Percentiles rank a stretch among this genome's conserved stretches.
phyloP scores from a whole-genome alignment of 768 basidiomycete species.

The Pleurotus tuoliensis region DNA sequence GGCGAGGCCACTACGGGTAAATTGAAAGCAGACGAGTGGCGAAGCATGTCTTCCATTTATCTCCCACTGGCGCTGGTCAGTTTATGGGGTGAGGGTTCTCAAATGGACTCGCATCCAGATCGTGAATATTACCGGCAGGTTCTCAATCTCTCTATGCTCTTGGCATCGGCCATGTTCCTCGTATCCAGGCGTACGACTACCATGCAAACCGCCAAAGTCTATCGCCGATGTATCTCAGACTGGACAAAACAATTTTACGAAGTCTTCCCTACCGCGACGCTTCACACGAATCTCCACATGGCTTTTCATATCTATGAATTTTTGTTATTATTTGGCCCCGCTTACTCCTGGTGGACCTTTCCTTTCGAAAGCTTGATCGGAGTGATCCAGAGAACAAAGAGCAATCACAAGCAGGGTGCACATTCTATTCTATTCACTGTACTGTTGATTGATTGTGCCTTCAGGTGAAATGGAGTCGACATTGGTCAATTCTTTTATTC shows the following conservation, averaged over 20 bases:
- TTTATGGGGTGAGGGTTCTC: conserved; percentile 21
- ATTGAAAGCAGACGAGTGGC: conserved; percentile 36
- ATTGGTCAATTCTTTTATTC: background rate
- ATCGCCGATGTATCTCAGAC: no score
- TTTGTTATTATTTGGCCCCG: conserved; percentile 27
- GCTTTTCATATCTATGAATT: conserved; percentile 26
- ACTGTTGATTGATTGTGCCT: background rate
- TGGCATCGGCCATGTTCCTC: no score
- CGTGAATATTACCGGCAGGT: background rate
- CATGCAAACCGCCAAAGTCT: no score
- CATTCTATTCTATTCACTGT: background rate
- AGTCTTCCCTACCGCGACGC: no score
- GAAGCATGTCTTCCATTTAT: conserved; percentile 21
- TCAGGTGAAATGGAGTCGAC: conserved; percentile 7
- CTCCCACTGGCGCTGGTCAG: conserved; percentile 30
- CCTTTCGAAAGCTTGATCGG: conserved; percentile 36
- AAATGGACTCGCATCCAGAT: background rate
- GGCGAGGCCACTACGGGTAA: conserved; percentile 23
- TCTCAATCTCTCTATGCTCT: no score
- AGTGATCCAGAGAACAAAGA: conserved; percentile 19
- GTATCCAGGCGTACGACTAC: no score
- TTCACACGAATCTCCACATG: conserved; percentile 25
- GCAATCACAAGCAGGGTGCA: conserved; percentile 25
- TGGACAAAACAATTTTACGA: no score
- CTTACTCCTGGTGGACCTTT: conserved; percentile 35